Conservation (phyloP, 225 moss, liverwort and hornwort genomes). For the Pseudoscleropodium purum region DNA sequence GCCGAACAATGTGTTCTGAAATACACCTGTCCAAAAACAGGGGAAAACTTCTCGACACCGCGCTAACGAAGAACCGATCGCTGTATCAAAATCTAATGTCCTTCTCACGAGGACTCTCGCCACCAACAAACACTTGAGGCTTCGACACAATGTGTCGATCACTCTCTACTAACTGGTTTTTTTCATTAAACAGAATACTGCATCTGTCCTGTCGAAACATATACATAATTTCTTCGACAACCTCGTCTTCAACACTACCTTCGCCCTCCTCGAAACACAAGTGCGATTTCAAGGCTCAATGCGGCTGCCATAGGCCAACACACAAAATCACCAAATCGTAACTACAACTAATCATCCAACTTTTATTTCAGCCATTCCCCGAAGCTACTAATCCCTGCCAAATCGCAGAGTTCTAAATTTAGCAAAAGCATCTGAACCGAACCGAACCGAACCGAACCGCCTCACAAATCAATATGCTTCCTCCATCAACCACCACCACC, state of each 20-base stretch:
- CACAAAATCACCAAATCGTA: not conserved
- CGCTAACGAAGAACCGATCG: not conserved
- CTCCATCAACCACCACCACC: not conserved
- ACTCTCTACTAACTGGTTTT: not conserved
- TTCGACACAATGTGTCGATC: not conserved
- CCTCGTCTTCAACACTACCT: not conserved
- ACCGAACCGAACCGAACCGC: not conserved
- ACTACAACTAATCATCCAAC: not conserved
- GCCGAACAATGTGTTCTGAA: not conserved
- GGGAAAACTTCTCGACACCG: not conserved
- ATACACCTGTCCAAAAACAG: not conserved
- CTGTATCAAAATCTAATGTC: not conserved
- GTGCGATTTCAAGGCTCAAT: not conserved
- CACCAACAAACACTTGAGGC: not conserved
- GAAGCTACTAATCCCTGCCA: not conserved
- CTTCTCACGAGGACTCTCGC: not conserved
- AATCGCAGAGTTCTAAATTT: slow-evolving; percentile 10
- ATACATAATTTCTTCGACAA: not conserved
- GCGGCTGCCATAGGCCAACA: not conserved
- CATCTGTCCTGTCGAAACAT: not conserved
- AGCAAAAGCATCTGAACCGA: not conserved
- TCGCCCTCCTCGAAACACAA: not conserved
- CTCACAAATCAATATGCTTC: not conserved
- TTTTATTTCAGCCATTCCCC: not conserved
- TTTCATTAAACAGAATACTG: not conserved